Evolutionary conservation across 805 yeast species (phyloP).

Genomic region (Zygoascus flipseniorum): DNA sequence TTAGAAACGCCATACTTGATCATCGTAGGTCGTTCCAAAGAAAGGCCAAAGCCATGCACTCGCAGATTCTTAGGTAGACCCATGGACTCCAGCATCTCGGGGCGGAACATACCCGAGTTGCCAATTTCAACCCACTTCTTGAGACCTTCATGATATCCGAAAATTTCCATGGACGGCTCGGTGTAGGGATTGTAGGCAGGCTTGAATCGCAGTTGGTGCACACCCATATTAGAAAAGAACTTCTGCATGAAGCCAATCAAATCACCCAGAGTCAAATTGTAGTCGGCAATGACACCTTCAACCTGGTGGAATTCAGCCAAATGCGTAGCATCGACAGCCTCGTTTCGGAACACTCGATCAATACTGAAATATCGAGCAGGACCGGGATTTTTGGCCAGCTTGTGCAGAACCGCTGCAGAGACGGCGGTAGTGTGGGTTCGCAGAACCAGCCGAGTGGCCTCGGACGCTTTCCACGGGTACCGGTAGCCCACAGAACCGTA

Average conservation of each 20-base stretch:
- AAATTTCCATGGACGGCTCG: slow-evolving; percentile 96
- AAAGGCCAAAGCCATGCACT: slow-evolving; percentile 95
- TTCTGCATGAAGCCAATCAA: slow-evolving; percentile 97
- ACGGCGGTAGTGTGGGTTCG: slow-evolving; percentile 98
- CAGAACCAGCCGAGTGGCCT: slow-evolving; percentile 81
- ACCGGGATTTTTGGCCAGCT: slow-evolving; percentile 69
- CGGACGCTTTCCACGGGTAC: slow-evolving; percentile 93
- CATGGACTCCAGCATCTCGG: slow-evolving; percentile 98
- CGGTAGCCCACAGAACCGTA: slow-evolving; percentile 96
- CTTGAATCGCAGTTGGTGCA: slow-evolving; percentile 87
- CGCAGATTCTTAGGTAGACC: slow-evolving; percentile 92
- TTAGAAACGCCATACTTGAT: slow-evolving; percentile 93
- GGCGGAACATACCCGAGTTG: slow-evolving; percentile 99
- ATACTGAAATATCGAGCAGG: slow-evolving; percentile 91
- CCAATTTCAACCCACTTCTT: slow-evolving; percentile 99
- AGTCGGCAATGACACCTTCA: slow-evolving; percentile 98
- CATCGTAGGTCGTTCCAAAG: slow-evolving; percentile 98
- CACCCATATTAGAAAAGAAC: slow-evolving; percentile 97
- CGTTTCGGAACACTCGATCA: slow-evolving; percentile 98
- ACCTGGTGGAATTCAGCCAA: slow-evolving; percentile 99
- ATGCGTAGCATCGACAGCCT: slow-evolving; percentile 99
- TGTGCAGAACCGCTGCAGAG: slow-evolving; percentile 77
- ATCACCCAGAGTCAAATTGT: slow-evolving; percentile 89
- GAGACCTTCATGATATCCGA: slow-evolving; percentile 91
- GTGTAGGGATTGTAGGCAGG: slow-evolving; percentile 99